phyloP scores from a whole-genome alignment of 352 stramenopile species.

The Pythium coloratum region DNA sequence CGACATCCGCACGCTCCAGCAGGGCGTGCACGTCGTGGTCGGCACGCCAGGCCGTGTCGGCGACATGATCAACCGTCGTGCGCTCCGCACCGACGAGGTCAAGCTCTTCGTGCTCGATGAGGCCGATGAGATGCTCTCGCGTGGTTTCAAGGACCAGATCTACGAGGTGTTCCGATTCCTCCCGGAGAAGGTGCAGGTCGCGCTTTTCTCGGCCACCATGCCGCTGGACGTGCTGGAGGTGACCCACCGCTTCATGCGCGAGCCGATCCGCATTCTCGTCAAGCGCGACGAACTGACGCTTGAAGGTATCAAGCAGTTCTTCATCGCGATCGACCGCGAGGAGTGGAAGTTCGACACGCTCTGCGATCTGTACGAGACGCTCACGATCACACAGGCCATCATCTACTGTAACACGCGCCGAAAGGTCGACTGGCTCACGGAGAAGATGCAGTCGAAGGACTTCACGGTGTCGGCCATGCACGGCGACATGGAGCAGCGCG shows the following conservation, averaged over 20 bases:
- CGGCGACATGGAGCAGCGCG: conserved; percentile 99
- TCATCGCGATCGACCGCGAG: conserved; percentile 97
- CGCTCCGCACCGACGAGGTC: conserved; percentile 93
- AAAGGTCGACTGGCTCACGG: conserved; percentile 99
- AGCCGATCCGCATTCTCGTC: conserved; percentile 98
- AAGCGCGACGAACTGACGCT: conserved; percentile 99
- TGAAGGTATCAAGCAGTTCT: conserved; percentile 98
- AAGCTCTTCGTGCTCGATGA: conserved; percentile 99
- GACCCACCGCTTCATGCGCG: conserved; percentile 98
- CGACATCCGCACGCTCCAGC: conserved; percentile 98
- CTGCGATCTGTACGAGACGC: conserved; percentile 98
- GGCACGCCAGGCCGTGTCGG: conserved; percentile 98
- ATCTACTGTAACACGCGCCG: conserved; percentile 99
- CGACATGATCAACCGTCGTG: conserved; percentile 99
- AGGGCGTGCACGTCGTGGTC: conserved; percentile 98
- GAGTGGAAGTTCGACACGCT: conserved; percentile 99
- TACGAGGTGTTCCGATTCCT: conserved; percentile 99
- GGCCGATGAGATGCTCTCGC: conserved; percentile 99
- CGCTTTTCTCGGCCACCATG: conserved; percentile 99
- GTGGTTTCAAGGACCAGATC: conserved; percentile 99
- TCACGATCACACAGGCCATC: conserved; percentile 99
- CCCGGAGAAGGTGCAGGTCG: conserved; percentile 97
- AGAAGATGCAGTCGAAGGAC: conserved; percentile 99
- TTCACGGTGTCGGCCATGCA: conserved; percentile 99
- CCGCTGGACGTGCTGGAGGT: conserved; percentile 99